A percentile compares a stretch with the other conserved stretches of the same genome.
Conservation (phyloP, 176 grass and related monocot species). For the Aegilops speltoides region DNA sequence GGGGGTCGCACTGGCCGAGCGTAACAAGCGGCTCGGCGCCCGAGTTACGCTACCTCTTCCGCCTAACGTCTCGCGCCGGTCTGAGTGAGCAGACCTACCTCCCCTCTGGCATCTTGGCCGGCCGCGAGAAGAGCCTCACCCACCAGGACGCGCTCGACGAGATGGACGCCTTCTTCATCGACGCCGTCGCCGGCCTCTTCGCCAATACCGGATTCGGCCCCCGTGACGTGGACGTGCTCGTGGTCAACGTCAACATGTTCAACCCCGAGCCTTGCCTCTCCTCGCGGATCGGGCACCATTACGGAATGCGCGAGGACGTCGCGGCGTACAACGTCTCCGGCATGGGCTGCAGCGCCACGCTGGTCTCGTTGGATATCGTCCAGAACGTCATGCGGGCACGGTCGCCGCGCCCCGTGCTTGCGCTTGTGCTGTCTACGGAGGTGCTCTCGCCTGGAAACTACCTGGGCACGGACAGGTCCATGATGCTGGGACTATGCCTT, state of each 20-base stretch:
- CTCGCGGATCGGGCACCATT: constrained; percentile 15
- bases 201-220: not conserved
- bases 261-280: constrained; percentile 38
- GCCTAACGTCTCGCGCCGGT: constrained; percentile 34
- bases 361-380: constrained; percentile 33
- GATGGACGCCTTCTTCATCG: constrained; percentile 30
- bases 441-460: constrained; percentile 28
- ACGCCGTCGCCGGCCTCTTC: constrained; percentile 39
- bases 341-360: constrained; percentile 51
- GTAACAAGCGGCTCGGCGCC: constrained; percentile 18
- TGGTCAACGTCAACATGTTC: constrained; percentile 44
- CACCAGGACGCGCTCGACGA: not conserved
- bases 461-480: constrained; percentile 41
- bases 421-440: constrained; percentile 40
- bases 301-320: constrained; percentile 46
- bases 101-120: constrained; percentile 18
- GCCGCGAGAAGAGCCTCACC: constrained; percentile 31
- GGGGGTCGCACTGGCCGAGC: not conserved
- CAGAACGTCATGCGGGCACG: constrained; percentile 35
- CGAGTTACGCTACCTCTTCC: constrained; percentile 43
- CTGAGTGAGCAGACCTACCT: constrained; percentile 48
- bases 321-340: constrained; percentile 46
- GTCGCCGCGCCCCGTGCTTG: not conserved
- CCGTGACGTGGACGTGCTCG: constrained; percentile 37
- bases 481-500: constrained; percentile 49